Evolutionary conservation across 1,284 basidiomycete species (phyloP).

Genomic region (Austroboletus novae-zelandiae): DNA sequence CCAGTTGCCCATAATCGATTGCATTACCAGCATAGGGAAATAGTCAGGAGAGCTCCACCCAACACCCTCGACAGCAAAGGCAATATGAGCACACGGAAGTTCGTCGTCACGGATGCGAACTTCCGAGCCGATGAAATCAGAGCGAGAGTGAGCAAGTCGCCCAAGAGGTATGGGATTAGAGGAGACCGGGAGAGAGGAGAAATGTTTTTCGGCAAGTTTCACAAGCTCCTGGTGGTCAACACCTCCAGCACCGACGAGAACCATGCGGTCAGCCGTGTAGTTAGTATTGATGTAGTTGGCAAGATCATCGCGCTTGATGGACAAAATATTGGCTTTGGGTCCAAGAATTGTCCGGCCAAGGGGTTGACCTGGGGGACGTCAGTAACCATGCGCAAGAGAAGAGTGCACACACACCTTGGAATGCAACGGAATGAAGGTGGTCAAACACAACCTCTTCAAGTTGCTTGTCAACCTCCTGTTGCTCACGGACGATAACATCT

Average conservation of each 20-base stretch:
- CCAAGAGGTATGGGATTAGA: constrained; percentile 88
- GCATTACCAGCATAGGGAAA: constrained; percentile 99
- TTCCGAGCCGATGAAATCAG: constrained; percentile 91
- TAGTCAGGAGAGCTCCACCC: constrained; percentile 98
- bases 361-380: constrained; percentile 67
- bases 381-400: constrained; percentile 8
- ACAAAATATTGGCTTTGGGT: constrained; percentile 94
- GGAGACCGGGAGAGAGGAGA: constrained; percentile 87
- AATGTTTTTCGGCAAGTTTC: constrained; percentile 93
- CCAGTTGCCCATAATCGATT: constrained; percentile 99
- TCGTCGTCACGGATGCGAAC: constrained; percentile 96
- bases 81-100: constrained; percentile 86
- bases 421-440: constrained; percentile 95
- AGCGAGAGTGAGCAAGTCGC: constrained; percentile 69
- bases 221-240: constrained; percentile 93
- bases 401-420: constrained; percentile 66
- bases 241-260: constrained; percentile 95
- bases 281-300: constrained; percentile 93
- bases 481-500: constrained; percentile 95
- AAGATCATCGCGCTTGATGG: constrained; percentile 92
- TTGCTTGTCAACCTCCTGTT: constrained; percentile 99
- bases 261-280: constrained; percentile 99
- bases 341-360: constrained; percentile 98
- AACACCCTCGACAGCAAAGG: constrained; percentile 97
- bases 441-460: constrained; percentile 98